Conservation (phyloP, 1,284 basidiomycete species). For the Testicularia cyperi region DNA sequence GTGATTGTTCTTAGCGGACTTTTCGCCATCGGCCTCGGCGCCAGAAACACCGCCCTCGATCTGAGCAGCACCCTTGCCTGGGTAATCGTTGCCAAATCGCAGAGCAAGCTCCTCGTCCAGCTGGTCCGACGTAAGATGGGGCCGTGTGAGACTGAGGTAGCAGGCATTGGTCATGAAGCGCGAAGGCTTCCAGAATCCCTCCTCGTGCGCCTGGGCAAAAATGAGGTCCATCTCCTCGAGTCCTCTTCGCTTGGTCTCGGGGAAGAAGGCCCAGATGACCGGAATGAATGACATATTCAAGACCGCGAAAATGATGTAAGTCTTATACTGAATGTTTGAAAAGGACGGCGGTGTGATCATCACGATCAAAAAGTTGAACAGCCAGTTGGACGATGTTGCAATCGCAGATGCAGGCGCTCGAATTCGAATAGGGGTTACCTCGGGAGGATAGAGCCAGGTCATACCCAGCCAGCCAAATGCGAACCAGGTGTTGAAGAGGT, state of each 20-base stretch:
- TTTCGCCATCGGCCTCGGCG: no score
- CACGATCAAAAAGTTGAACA: slow-evolving; percentile 62
- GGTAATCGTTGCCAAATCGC: slow-evolving; percentile 7
- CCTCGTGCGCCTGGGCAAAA: slow-evolving; percentile 44
- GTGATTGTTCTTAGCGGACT: neutral
- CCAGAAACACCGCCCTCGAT: neutral
- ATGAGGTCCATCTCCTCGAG: slow-evolving; percentile 58
- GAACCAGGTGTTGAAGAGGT: slow-evolving; percentile 73
- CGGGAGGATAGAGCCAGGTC: slow-evolving; percentile 64
- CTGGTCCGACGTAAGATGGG: slow-evolving; percentile 36
- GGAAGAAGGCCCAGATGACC: slow-evolving; percentile 57
- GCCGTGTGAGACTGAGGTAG: slow-evolving; percentile 36
- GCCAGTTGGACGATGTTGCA: slow-evolving; percentile 57
- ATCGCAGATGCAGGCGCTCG: slow-evolving; percentile 60
- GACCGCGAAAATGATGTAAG: slow-evolving; percentile 57
- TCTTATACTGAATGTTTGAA: slow-evolving; percentile 62
- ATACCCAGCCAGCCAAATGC: slow-evolving; percentile 72
- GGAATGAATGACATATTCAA: slow-evolving; percentile 58
- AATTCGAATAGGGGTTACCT: slow-evolving; percentile 59
- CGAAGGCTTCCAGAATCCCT: slow-evolving; percentile 27
- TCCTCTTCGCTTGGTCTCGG: slow-evolving; percentile 57
- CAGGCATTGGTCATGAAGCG: slow-evolving; percentile 42
- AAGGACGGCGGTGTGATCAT: slow-evolving; percentile 69
- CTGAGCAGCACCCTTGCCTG: neutral
- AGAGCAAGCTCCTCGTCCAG: slow-evolving; percentile 34